Percentiles rank a stretch among this genome's conserved stretches.
These are phyloP conservation scores for Viridothelium virens DNA, from an alignment of 495 filamentous ascomycete species.

Conservation along the genomic window DNA sequence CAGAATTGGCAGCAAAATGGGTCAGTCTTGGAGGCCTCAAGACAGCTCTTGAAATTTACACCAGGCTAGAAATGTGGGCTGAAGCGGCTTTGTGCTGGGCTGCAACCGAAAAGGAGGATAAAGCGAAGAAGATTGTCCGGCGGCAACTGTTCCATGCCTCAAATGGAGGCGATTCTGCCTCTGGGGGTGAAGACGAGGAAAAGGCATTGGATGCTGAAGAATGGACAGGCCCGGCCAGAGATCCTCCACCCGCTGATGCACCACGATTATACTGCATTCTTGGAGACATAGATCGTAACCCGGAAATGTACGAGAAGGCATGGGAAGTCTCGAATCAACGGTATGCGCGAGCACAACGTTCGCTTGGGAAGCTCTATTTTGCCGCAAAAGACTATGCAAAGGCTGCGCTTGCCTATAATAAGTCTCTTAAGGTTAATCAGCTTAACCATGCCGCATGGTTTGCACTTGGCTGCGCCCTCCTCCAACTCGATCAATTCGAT, in stretches of 20 bases:
- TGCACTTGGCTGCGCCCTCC: slow-evolving; percentile 75
- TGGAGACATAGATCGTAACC: slow-evolving; percentile 75
- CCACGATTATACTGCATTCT: slow-evolving; percentile 88
- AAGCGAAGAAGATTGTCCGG: slow-evolving; percentile 65
- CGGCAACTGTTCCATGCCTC: slow-evolving; percentile 66
- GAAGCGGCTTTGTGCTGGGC: slow-evolving; percentile 89
- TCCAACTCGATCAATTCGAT: slow-evolving; percentile 66
- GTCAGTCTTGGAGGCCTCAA: slow-evolving; percentile 74
- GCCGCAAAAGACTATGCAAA: slow-evolving; percentile 53
- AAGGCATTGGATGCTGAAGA: slow-evolving; percentile 41
- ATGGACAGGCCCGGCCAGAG: slow-evolving; percentile 47
- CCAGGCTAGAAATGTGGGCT: slow-evolving; percentile 88
- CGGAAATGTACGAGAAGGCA: slow-evolving; percentile 67
- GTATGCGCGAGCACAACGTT: slow-evolving; percentile 81
- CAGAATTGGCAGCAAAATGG: slow-evolving; percentile 88
- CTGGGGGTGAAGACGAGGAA: slow-evolving; percentile 40
- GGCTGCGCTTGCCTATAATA: slow-evolving; percentile 68
- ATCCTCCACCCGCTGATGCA: slow-evolving; percentile 69
- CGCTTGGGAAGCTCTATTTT: slow-evolving; percentile 70
- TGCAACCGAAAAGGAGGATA: slow-evolving; percentile 72
- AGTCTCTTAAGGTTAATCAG: slow-evolving; percentile 68
- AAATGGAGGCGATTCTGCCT: slow-evolving; percentile 28
- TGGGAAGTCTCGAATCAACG: slow-evolving; percentile 78
- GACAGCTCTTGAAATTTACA: slow-evolving; percentile 92
- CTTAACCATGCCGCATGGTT: slow-evolving; percentile 81